A percentile compares a stretch with the other conserved stretches of the same genome.
Evolutionary conservation across 2,329 filamentous ascomycete genomes (phyloP).

Genomic region (Fusarium penzigii): DNA sequence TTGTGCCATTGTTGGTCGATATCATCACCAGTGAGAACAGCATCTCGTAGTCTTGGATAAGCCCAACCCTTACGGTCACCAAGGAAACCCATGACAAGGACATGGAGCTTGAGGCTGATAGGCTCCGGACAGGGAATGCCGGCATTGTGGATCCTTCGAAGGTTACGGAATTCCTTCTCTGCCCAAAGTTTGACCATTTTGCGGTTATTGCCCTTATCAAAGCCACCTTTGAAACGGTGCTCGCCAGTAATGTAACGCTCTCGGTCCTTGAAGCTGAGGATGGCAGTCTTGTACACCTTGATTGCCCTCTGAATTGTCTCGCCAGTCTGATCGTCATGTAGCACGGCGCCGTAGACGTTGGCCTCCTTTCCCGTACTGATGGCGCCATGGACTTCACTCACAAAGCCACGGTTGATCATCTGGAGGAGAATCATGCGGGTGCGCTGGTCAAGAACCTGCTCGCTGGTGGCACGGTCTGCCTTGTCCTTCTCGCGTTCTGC

Average conservation of each 20-base stretch:
- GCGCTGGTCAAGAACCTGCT: conserved; percentile 90
- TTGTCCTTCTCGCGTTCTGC: conserved; percentile 73
- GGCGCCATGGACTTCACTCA: conserved; percentile 92
- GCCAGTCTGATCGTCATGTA: conserved; percentile 55
- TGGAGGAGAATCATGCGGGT: conserved; percentile 95
- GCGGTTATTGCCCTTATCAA: conserved; percentile 91
- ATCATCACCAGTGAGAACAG: conserved; percentile 69
- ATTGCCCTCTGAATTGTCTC: conserved; percentile 76
- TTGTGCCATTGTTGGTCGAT: conserved; percentile 71
- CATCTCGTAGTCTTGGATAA: conserved; percentile 85
- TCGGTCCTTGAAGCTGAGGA: conserved; percentile 95
- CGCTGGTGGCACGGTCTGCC: conserved; percentile 87
- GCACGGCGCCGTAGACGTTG: conserved; percentile 92
- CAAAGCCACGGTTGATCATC: conserved; percentile 89
- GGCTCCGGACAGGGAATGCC: conserved; percentile 92
- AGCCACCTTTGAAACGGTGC: conserved; percentile 85
- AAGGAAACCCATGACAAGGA: conserved; percentile 92
- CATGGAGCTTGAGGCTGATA: conserved; percentile 85
- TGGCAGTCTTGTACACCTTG: conserved; percentile 99
- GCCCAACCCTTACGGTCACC: conserved; percentile 85
- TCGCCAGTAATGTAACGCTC: conserved; percentile 96
- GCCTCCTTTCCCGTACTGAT: conserved; percentile 97
- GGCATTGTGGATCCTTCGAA: conserved; percentile 79
- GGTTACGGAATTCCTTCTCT: conserved; percentile 95
- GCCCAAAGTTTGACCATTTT: conserved; percentile 99